Base-by-base conservation (phyloP, 495 filamentous ascomycete genomes). In the Oidiodendron maius region DNA sequence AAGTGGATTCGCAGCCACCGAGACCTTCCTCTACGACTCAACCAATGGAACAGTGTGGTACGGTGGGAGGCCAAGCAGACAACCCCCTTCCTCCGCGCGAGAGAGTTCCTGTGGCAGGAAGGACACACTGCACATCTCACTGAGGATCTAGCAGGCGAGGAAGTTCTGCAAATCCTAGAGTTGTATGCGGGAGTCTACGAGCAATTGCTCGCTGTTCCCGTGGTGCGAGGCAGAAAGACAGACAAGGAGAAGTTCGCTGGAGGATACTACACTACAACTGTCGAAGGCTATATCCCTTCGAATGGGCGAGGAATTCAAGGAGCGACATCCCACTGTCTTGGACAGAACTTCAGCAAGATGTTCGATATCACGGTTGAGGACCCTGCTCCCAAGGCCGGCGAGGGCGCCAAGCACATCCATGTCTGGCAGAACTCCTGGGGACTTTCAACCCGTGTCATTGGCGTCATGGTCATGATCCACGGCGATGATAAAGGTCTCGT, bases 351-450 rank as follows among this genome's bases (percentile, higher is more conserved):
- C 75, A 86, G 83, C 63, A 95, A 88, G 67, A 98, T 98, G 93
- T 98, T 96, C 67, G 82, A 87, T 62, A 96, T 98, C 67, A 89
- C 84, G 0, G 91, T 98, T 15, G 91, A 98, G 66, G 89, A 96
- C 60, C 94, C 94, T 11, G 73, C 79, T 43, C 68, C 74, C 41
- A 88, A 88, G 65, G 77, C 81, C 28, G 88, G 82, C 35, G 84
- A 91, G 61, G 80, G 74, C 61, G 75, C 77, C 44, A 67, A 74
- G 44, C 78, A 84, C 49, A 65, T 95, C 47, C 63, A 88, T 57
- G 90, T 97, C 21, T 97, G 90, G 89, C 93, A 98, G 64, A 98
- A 98, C 72, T 95, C 88, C 4, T 98, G 93, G 93, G 93, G 93
- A 69, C 80, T 97, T 32, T 95, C 89, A 4, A 98, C 91, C 40